Evolutionary conservation across 164 flowering plant genomes (phyloP).

Genomic region (Litsea cubeba): DNA sequence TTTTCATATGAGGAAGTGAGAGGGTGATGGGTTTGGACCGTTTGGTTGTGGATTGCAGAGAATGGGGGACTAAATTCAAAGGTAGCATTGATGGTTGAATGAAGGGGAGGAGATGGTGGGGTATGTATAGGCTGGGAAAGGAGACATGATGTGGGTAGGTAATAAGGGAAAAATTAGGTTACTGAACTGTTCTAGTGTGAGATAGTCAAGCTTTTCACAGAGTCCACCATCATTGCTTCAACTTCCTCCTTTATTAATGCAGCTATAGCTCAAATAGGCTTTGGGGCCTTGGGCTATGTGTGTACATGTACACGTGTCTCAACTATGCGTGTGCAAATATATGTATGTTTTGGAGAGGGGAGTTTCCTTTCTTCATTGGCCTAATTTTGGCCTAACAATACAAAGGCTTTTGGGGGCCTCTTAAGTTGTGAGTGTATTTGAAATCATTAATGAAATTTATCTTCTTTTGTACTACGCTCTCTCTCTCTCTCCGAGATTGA

Average conservation of each 20-base stretch:
- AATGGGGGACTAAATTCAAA: constrained; percentile 46
- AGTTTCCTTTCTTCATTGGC: constrained; percentile 14
- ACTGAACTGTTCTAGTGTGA: background rate
- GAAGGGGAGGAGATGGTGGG: constrained; percentile 18
- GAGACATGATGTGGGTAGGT: constrained; percentile 8
- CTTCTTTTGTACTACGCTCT: background rate
- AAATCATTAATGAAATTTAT: constrained; percentile 16
- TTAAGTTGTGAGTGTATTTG: constrained; percentile 28
- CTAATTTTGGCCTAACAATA: constrained; percentile 18
- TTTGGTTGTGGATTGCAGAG: constrained; percentile 32
- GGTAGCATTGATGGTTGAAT: constrained; percentile 34
- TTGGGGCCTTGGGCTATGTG: constrained; percentile 1
- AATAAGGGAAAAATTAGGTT: background rate
- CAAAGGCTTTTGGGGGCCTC: constrained; percentile 45
- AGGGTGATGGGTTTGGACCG: constrained; percentile 1
- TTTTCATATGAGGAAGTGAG: constrained; percentile 23
- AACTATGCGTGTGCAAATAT: background rate
- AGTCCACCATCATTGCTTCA: constrained; percentile 9
- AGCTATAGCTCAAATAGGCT: constrained; percentile 1
- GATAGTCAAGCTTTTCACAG: constrained; percentile 2
- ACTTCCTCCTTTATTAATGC: constrained; percentile 1
- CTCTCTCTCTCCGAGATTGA: background rate
- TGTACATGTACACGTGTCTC: background rate
- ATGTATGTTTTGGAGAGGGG: constrained; percentile 1
- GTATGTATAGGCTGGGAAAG: constrained; percentile 5